These are phyloP conservation scores for Haematococcus sp. DNA, from an alignment of 139 green algal genomes.

Conservation along the genomic window DNA sequence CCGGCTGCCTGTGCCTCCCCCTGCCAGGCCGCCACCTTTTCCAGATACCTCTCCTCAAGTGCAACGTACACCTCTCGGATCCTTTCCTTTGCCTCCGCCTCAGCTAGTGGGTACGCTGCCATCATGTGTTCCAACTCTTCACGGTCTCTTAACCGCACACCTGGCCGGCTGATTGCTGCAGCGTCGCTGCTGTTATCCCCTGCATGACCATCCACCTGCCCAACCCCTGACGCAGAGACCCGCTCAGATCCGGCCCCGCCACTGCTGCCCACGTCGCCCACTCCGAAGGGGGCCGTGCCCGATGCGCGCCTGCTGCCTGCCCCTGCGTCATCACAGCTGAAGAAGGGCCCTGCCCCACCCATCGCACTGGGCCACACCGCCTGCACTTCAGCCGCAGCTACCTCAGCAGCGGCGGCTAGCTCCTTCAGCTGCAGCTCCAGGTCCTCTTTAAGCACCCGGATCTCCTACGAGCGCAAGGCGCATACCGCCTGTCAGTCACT, in stretches of 20 bases:
- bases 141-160: background rate
- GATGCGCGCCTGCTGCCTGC: too few relatives aligned
- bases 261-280: background rate
- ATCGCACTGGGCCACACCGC: too few relatives aligned
- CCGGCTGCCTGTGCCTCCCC: background rate
- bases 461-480: background rate
- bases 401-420: background rate
- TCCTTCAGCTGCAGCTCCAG: background rate
- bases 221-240: background rate
- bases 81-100: background rate
- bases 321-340: too few relatives aligned
- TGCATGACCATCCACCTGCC: background rate
- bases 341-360: too few relatives aligned
- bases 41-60: background rate
- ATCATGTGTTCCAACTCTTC: background rate
- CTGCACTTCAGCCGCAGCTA: background rate
- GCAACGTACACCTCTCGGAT: background rate
- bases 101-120: background rate
- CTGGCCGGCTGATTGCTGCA: too few relatives aligned
- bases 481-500: background rate
- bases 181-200: background rate
- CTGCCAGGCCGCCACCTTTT: conserved; percentile 1
- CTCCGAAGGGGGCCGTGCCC: too few relatives aligned
- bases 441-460: background rate
- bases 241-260: too few relatives aligned